Base-by-base conservation (phyloP, 179 eudicot species). In the Spergularia azorica region DNA sequence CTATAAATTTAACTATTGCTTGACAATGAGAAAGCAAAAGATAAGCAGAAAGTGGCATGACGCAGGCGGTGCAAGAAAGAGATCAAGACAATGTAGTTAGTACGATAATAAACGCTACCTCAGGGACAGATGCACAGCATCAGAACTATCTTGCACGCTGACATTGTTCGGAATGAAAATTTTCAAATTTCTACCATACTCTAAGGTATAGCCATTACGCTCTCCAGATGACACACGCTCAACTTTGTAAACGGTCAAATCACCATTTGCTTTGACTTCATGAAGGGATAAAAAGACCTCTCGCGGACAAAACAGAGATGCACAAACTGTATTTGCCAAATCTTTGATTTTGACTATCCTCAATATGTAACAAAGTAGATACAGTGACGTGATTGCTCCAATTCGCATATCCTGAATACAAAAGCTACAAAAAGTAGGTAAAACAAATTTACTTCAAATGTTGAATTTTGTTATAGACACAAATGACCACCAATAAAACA, bases 321-420 rank as follows among this genome's bases (percentile, higher is more conserved):
- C 97, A 77, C 90, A 91, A 66, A 93, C 84, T 74, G 88, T 87
- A 83, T 90, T 91, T 70, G 97, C 97, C 90, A 95, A 83, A 85
- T 95, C 97, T 85, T 95, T 95, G 81, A 93, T 88, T 83, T 95
- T 95, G 65, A 95, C 89, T 65, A 93, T 91, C 72, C 99, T 93
- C 88, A 95, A 80, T 80, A 95, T 89, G 88, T 89, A 90, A 82
- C 97, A 90, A 67, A 95, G 93, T 56, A 93, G 80, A 93, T 90
- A 93, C 56, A 90, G 68, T 72, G 97, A 89, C 68, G 92, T 90
- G 81, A 86, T 84, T 21, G 91, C 87, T 81, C 88, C 85, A 73
- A 90, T 76, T 79, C 77, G 84, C 72, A 43, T 78, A 63, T 72
- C 97, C 98, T 95, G 93, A 71, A 88, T 71, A 71, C 26, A 83